A percentile compares a stretch with the other conserved stretches of the same genome.
Conservation (phyloP, 345 rosid species). For the Gossypium herbaceum region DNA sequence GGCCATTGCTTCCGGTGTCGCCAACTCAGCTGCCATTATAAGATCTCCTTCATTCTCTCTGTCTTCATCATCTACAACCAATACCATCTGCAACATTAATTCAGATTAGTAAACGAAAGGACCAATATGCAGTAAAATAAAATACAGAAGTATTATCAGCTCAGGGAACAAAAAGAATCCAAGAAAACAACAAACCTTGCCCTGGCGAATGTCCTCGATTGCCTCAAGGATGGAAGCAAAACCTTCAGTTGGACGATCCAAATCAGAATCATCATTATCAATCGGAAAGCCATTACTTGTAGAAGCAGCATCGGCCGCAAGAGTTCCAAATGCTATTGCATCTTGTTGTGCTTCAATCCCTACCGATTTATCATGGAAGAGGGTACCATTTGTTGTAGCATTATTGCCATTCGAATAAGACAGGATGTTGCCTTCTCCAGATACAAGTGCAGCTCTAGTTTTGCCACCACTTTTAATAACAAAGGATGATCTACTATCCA, state of each 20-base stretch:
- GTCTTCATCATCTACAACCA: conserved; percentile 93
- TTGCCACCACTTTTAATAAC: conserved; percentile 31
- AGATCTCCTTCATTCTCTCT: conserved; percentile 95
- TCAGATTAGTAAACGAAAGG: conserved; percentile 15
- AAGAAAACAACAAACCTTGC: conserved; percentile 54
- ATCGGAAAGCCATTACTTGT: conserved; percentile 37
- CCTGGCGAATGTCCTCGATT: conserved; percentile 83
- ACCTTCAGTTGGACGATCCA: conserved; percentile 67
- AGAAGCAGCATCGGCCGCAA: conserved; percentile 43
- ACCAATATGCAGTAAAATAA: neutral
- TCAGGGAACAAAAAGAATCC: neutral
- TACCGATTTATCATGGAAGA: conserved; percentile 24
- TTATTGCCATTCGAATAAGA: conserved; percentile 38
- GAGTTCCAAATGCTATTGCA: conserved; percentile 38
- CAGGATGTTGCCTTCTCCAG: conserved; percentile 57
- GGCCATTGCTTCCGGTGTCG: conserved; percentile 93
- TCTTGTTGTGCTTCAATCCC: conserved; percentile 36
- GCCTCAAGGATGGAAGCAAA: conserved; percentile 82
- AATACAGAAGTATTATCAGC: neutral
- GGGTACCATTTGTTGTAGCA: conserved; percentile 26
- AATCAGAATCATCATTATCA: conserved; percentile 60
- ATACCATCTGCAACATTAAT: conserved; percentile 57
- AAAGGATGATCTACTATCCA: conserved; percentile 30
- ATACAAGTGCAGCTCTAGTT: conserved; percentile 47
- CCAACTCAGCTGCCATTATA: conserved; percentile 80